Evolutionary conservation across 257 asterid genomes (phyloP).

Genomic region (Forsythia suspensa): DNA sequence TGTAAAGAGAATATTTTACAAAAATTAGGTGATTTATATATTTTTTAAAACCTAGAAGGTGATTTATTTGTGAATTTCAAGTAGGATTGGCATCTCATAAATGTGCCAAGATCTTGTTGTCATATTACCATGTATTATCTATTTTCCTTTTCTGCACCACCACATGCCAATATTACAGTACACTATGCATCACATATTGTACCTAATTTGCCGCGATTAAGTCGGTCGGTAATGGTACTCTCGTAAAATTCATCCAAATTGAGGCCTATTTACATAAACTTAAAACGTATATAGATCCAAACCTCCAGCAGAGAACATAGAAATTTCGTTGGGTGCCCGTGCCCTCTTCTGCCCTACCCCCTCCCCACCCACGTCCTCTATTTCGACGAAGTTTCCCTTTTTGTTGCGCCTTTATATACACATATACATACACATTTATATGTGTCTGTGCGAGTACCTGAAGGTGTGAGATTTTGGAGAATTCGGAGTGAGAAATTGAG

Average conservation of each 20-base stretch:
- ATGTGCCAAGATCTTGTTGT: too few relatives aligned
- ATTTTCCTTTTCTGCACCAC: background rate
- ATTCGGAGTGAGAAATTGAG: constrained; percentile 15
- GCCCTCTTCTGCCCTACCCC: constrained; percentile 24
- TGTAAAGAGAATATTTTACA: too few relatives aligned
- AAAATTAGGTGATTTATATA: too few relatives aligned
- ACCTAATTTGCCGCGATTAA: background rate
- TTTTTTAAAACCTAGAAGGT: too few relatives aligned
- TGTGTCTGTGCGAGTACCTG: background rate
- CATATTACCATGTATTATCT: too few relatives aligned
- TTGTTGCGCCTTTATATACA: background rate
- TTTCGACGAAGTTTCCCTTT: constrained; percentile 47
- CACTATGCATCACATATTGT: constrained; percentile 15
- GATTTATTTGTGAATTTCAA: too few relatives aligned
- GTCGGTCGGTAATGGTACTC: constrained; percentile 16
- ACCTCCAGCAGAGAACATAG: background rate
- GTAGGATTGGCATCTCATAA: too few relatives aligned
- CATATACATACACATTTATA: background rate
- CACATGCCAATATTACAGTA: background rate
- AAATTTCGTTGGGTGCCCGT: constrained; percentile 48
- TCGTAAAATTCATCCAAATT: constrained; percentile 21
- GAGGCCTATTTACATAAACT: background rate
- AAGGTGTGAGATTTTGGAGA: constrained; percentile 20
- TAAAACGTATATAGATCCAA: constrained; percentile 14
- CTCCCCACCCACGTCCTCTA: constrained; percentile 17